These are phyloP conservation scores for Colletotrichum destructivum DNA, from an alignment of 2,329 filamentous ascomycete species.

Conservation along the genomic window DNA sequence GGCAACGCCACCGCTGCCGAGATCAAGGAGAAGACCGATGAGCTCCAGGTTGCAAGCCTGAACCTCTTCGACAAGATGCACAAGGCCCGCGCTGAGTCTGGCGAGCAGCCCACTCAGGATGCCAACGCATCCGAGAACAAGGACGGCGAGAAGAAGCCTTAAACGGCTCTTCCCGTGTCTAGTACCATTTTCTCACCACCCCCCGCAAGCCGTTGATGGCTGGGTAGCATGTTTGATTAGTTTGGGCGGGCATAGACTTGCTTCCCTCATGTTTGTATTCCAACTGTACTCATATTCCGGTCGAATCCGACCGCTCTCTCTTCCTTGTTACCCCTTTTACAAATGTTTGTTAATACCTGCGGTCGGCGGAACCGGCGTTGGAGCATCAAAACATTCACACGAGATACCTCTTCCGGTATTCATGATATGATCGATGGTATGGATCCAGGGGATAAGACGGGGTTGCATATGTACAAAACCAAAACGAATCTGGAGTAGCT, in stretches of 20 bases:
- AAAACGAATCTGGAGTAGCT: constrained; percentile 59
- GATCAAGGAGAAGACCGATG: constrained; percentile 98
- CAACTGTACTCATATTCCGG: constrained; percentile 67
- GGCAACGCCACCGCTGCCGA: constrained; percentile 87
- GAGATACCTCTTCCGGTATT: constrained; percentile 59
- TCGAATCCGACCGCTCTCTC: constrained; percentile 47
- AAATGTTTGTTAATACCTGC: constrained; percentile 62
- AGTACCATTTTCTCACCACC: constrained; percentile 29
- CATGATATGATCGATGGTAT: constrained; percentile 63
- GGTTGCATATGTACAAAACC: constrained; percentile 61
- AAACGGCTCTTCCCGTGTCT: constrained; percentile 56
- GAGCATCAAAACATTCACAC: constrained; percentile 64
- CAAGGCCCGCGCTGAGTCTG: constrained; percentile 85
- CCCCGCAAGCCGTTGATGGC: neutral
- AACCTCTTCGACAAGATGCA: constrained; percentile 99
- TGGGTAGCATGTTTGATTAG: constrained; percentile 50
- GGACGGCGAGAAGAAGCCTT: constrained; percentile 77
- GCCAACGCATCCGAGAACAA: constrained; percentile 76
- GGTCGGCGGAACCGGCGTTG: constrained; percentile 65
- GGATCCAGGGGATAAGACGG: constrained; percentile 56
- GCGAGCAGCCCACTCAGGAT: constrained; percentile 70
- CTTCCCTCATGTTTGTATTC: constrained; percentile 59
- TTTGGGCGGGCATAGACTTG: constrained; percentile 53
- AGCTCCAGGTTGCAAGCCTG: constrained; percentile 95
- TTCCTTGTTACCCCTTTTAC: constrained; percentile 56